Evolutionary conservation across 179 eudicot genomes (phyloP).

Genomic region (Corrigiola litoralis): DNA sequence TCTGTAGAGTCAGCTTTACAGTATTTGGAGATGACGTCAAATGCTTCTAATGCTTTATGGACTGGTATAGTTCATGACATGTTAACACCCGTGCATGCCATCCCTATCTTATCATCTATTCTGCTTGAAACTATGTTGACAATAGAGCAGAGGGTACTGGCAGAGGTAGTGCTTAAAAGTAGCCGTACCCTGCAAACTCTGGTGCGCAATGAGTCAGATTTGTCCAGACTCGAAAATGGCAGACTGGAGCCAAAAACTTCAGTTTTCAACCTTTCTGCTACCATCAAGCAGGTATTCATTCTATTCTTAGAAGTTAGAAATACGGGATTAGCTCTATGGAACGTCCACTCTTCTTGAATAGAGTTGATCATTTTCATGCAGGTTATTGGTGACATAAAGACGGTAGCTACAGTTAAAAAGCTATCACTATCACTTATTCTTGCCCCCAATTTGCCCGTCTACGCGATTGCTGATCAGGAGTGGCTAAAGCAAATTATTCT

Average conservation of each 20-base stretch:
- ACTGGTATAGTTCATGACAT: conserved; percentile 56
- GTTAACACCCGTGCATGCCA: conserved; percentile 54
- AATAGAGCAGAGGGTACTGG: conserved; percentile 56
- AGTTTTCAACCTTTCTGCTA: conserved; percentile 48
- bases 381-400: conserved; percentile 48
- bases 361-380: conserved; percentile 11
- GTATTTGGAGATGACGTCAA: conserved; percentile 42
- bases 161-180: conserved; percentile 52
- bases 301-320: neutral
- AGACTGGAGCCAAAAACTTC: conserved; percentile 38
- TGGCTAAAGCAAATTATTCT: conserved; percentile 51
- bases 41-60: conserved; percentile 45
- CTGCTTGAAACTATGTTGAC: conserved; percentile 53
- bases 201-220: conserved; percentile 50
- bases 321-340: neutral
- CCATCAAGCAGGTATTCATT: conserved; percentile 51
- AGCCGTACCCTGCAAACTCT: conserved; percentile 52
- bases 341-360: neutral
- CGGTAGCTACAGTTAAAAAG: conserved; percentile 56
- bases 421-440: conserved; percentile 37
- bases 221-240: conserved; percentile 59
- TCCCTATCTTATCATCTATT: conserved; percentile 46
- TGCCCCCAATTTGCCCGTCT: conserved; percentile 50
- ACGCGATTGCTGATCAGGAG: conserved; percentile 56
- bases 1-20: conserved; percentile 44